phyloP scores from a whole-genome alignment of 768 basidiomycete genomes.

The Tricholomella constricta region DNA sequence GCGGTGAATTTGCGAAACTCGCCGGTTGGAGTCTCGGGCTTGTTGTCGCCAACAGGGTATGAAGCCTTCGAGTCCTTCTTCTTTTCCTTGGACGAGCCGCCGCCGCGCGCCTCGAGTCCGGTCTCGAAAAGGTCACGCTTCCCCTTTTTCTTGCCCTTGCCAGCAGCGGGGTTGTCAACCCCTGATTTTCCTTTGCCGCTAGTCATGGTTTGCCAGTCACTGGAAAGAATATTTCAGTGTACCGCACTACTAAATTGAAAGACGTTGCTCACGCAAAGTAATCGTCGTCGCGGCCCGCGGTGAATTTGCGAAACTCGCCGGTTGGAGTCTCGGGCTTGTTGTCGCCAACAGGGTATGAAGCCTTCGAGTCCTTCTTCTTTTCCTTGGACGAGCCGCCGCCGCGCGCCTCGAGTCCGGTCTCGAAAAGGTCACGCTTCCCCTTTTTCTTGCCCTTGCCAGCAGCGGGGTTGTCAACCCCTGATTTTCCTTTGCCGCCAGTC shows the following conservation, averaged over 20 bases:
- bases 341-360: slow-evolving; percentile 2
- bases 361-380: slow-evolving; percentile 1
- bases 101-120: background rate
- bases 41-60: slow-evolving; percentile 6
- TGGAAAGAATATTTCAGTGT: background rate
- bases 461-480: slow-evolving; percentile 4
- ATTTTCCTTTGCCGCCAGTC: slow-evolving; percentile 1
- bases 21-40: slow-evolving; percentile 5
- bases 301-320: slow-evolving; percentile 4
- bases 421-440: background rate
- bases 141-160: background rate
- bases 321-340: slow-evolving; percentile 6
- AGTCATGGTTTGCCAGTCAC: slow-evolving; percentile 9
- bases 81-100: background rate
- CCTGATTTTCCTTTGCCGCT: slow-evolving; percentile 4
- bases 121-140: background rate
- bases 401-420: background rate
- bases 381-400: background rate
- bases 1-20: slow-evolving; percentile 5
- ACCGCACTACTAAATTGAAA: background rate
- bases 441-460: slow-evolving; percentile 3
- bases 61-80: slow-evolving; percentile 1
- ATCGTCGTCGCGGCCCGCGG: slow-evolving; percentile 6
- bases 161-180: slow-evolving; percentile 8
- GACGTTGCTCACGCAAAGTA: slow-evolving; percentile 12